These are phyloP conservation scores for Dipsacomyces acuminosporus DNA, from an alignment of 371 early-diverging fungal species.

Conservation along the genomic window DNA sequence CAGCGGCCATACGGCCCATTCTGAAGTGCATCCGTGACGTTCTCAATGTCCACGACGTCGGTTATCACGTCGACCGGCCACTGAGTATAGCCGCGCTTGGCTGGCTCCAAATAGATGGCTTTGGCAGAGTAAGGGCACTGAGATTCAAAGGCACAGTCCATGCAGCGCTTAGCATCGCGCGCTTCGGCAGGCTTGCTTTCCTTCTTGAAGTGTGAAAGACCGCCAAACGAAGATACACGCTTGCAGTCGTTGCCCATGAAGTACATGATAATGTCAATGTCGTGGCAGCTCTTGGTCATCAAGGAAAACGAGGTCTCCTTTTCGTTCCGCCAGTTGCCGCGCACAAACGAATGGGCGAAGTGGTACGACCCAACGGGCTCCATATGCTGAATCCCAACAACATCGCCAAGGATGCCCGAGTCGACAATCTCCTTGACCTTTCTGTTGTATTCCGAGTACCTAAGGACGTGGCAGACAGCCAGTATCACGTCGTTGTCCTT, in stretches of 20 bases:
- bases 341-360: conserved; percentile 54
- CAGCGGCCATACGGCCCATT: conserved; percentile 56
- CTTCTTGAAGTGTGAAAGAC: conserved; percentile 51
- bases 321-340: conserved; percentile 57
- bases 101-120: conserved; percentile 49
- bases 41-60: conserved; percentile 49
- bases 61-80: conserved; percentile 50
- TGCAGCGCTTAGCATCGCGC: conserved; percentile 47
- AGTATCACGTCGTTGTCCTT: conserved; percentile 36
- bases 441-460: conserved; percentile 53
- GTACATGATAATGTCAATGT: conserved; percentile 41
- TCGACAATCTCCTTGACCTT: conserved; percentile 51
- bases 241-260: conserved; percentile 31
- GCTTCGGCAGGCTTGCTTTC: conserved; percentile 53
- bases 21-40: conserved; percentile 44
- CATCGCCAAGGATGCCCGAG: conserved; percentile 49
- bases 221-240: conserved; percentile 51
- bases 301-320: conserved; percentile 49
- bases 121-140: conserved; percentile 56
- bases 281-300: conserved; percentile 55
- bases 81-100: conserved; percentile 31
- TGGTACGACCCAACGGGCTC: conserved; percentile 57
- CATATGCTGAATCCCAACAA: conserved; percentile 53
- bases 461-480: conserved; percentile 50
- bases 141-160: conserved; percentile 49